Evolutionary conservation across 2,329 filamentous ascomycete genomes (phyloP), one percentile per base, ranked within the genome.

Genomic region (Diaporthe caulivora): DNA sequence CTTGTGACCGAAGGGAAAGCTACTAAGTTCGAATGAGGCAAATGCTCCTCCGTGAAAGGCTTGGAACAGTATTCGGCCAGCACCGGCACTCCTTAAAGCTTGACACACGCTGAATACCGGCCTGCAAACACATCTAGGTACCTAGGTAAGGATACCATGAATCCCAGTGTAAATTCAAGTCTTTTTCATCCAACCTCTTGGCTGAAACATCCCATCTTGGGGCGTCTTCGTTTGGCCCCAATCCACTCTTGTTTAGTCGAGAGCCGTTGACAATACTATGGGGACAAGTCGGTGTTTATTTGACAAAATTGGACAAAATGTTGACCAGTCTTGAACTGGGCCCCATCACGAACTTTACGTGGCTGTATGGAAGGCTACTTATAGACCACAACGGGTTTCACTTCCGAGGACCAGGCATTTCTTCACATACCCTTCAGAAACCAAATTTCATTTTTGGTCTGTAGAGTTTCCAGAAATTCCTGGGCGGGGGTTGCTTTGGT

Each of bases 1-100:
- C 37, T 71, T 18, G 21, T n/a, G 21, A 54, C 69, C 31, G 55
- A 64, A 71, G 47, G 42, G 69, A 71, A 53, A 64, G 31, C 31
- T 44, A n/a, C 31, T n/a, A 62, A n/a, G 21, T 51, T 11, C 44
- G 55, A 17, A 71, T 26, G 44, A 42, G 69, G 55, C 29, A 49
- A 71, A 44, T 2, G 44, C 21, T 40, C 31, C 21, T 58, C 3
- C 18, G 9, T 29, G 31, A 21, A 60, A 7, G 37, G 15, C n/a
- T 60, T 42, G 1, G n/a, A n/a, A 60, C 15, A 15, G 7, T 44
- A n/a, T 18, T 29, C 26, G n/a, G 21, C 10, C n/a, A 44, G 21
- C 21, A 17, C 42, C 21, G n/a, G 26, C 18, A 42, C 18, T 60
- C 13, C 9, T n/a, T 60, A 24, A 17, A 44, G 24, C 29, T 40